A percentile compares a stretch with the other conserved stretches of the same genome.
Evolutionary conservation across 1,284 basidiomycete species (phyloP).

Genomic region (Somion occarium): DNA sequence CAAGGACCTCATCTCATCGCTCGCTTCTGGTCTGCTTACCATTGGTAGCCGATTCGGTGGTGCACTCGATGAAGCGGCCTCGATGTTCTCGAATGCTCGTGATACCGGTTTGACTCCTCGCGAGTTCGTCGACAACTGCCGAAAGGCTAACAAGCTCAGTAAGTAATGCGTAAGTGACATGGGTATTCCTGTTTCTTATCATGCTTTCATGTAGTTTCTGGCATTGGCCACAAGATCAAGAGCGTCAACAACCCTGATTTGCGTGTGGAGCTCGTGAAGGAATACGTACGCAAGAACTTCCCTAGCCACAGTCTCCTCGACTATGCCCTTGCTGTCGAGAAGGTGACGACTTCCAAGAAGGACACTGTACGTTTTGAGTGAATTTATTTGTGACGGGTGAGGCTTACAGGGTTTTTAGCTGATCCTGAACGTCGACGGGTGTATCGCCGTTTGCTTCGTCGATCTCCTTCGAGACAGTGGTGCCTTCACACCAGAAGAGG

Average conservation of each 20-base stretch:
- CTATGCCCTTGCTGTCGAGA: conserved; percentile 98
- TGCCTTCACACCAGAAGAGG: conserved; percentile 95
- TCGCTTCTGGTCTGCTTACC: conserved; percentile 94
- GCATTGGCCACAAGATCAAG: conserved; percentile 99
- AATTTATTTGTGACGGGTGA: conserved; percentile 11
- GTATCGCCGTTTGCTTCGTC: conserved; percentile 97
- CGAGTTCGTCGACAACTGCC: conserved; percentile 95
- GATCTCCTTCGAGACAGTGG: conserved; percentile 91
- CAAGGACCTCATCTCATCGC: conserved; percentile 96
- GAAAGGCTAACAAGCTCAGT: conserved; percentile 96
- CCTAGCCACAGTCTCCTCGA: conserved; percentile 89
- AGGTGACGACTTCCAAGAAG: conserved; percentile 97
- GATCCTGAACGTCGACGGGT: conserved; percentile 95
- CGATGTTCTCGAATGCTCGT: conserved; percentile 91
- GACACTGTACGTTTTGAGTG: conserved; percentile 66
- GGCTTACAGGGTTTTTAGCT: conserved; percentile 38
- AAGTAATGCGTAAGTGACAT: conserved; percentile 34
- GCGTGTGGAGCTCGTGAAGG: conserved; percentile 97
- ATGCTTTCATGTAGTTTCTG: conserved; percentile 59
- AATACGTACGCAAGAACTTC: conserved; percentile 96
- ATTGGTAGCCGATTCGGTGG: conserved; percentile 99
- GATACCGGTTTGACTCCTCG: conserved; percentile 92
- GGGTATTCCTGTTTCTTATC: neutral
- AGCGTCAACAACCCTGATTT: conserved; percentile 96
- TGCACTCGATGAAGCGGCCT: conserved; percentile 96